phyloP scores from a whole-genome alignment of 2,329 filamentous ascomycete species.

The Celoporthe dispersa region DNA sequence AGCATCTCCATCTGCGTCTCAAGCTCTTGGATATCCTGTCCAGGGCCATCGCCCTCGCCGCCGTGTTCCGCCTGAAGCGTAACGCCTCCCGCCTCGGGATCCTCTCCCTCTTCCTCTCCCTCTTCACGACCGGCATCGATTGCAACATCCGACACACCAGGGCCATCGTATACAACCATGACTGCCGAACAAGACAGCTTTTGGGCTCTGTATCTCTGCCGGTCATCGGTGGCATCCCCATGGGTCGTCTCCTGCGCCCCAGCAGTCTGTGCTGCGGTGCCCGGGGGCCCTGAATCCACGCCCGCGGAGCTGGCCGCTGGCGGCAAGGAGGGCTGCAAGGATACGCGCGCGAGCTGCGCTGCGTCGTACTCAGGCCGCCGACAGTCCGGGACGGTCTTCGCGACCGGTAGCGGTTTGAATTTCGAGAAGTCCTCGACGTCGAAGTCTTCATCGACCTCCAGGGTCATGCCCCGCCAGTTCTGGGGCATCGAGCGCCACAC shows the following conservation, averaged over 20 bases:
- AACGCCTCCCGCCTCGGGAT: neutral
- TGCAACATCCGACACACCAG: neutral
- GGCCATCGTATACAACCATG: neutral
- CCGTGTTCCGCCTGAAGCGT: neutral
- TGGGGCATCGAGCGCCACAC: constrained; percentile 2
- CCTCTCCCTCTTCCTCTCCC: neutral
- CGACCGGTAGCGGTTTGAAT: neutral
- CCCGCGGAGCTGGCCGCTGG: no score
- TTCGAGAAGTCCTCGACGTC: neutral
- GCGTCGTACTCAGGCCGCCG: neutral
- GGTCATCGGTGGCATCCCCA: neutral
- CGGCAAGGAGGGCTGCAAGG: neutral
- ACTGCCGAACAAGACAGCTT: neutral
- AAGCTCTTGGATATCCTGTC: neutral
- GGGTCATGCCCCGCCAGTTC: neutral
- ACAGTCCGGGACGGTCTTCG: neutral
- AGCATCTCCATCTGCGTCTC: neutral
- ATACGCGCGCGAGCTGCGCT: neutral
- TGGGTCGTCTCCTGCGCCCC: neutral
- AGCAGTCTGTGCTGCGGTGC: neutral
- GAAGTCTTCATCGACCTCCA: constrained; percentile 8
- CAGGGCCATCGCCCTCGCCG: neutral
- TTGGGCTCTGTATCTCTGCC: neutral
- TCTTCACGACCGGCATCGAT: neutral
- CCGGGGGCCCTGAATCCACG: neutral